These are phyloP conservation scores for Aspergillus ibericus DNA, from an alignment of 2,329 filamentous ascomycete genomes.

Conservation along the genomic window DNA sequence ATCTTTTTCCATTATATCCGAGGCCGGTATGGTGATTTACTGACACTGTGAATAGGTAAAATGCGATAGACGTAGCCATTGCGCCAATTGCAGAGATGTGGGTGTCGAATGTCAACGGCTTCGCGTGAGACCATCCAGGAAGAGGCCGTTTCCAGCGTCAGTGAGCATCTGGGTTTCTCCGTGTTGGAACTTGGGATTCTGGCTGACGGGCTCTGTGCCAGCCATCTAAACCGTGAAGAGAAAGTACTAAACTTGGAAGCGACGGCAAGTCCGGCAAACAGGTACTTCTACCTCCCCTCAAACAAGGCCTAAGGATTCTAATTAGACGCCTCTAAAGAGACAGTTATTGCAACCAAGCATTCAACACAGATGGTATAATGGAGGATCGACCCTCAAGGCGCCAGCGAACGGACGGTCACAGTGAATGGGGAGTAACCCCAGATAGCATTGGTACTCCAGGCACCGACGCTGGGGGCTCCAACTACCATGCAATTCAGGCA, in stretches of 20 bases:
- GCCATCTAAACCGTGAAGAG: not conserved
- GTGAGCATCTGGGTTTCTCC: not conserved
- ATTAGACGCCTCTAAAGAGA: no score
- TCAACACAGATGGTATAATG: no score
- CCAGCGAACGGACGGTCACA: no score
- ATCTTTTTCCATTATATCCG: not conserved
- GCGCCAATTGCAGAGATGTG: constrained; percentile 28
- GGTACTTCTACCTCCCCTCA: no score
- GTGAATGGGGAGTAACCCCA: not conserved
- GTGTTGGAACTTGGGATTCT: not conserved
- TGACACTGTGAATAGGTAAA: constrained; percentile 20
- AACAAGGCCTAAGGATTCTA: no score
- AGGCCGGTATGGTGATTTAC: not conserved
- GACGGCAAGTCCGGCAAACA: no score
- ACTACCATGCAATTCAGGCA: constrained; percentile 28
- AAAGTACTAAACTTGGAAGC: no score
- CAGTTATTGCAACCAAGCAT: no score
- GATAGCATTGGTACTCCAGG: not conserved
- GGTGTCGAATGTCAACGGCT: constrained; percentile 22
- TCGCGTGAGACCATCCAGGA: constrained; percentile 14
- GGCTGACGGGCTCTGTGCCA: no score
- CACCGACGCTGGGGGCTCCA: constrained; percentile 15
- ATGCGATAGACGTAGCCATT: constrained; percentile 25
- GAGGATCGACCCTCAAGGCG: not conserved
- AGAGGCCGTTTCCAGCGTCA: constrained; percentile 13